Evolutionary conservation across 768 basidiomycete genomes (phyloP), one percentile per base, ranked within the genome.

Genomic region (Collybia sp.): DNA sequence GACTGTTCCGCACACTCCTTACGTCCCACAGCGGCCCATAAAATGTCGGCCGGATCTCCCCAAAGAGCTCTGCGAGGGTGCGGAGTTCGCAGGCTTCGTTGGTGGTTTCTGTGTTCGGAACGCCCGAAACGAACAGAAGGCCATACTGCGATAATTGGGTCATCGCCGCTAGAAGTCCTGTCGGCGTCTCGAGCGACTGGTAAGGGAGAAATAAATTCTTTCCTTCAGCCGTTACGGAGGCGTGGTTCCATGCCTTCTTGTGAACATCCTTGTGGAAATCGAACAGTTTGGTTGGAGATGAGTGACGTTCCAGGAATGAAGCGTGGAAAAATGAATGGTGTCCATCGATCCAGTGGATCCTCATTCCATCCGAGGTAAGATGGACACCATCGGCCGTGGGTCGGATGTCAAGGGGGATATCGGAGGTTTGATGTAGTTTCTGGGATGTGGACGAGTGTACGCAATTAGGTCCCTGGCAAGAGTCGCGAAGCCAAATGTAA

Each of bases 11-110:
- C 34, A 82, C 56, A 49, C 83, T 89, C 66, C 81, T 79, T 19
- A 98, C 94, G 61, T 96, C 82, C 92, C 93, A 97, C 1, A 85
- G 59, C 38, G 75, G 70, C 0, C 95, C 95, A 54, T 99, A 99
- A 62, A 97, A 94, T 8, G 93, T 98, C 38, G 76, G 69, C 19
- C 92, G 72, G 19, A 97, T 71, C 52, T 89, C 79, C 5, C 91
- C 87, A 54, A 97, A 87, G 17, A 57, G 60, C 19, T 72, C 67
- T 1, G 80, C 89, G 2, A 97, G 70, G n/a, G 48, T 65, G 3
- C 79, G 72, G 25, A 93, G 61, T 61, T 85, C 85, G 59, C 90
- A 93, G 0, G 62, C 64, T 19, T 75, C 71, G 47, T 87, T 63
- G 16, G 70, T 69, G 1, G 85, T 89, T 39, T 78, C 69, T 12